Evolutionary conservation across 2,329 filamentous ascomycete genomes (phyloP).

Genomic region (Monosporascus ibericus): DNA sequence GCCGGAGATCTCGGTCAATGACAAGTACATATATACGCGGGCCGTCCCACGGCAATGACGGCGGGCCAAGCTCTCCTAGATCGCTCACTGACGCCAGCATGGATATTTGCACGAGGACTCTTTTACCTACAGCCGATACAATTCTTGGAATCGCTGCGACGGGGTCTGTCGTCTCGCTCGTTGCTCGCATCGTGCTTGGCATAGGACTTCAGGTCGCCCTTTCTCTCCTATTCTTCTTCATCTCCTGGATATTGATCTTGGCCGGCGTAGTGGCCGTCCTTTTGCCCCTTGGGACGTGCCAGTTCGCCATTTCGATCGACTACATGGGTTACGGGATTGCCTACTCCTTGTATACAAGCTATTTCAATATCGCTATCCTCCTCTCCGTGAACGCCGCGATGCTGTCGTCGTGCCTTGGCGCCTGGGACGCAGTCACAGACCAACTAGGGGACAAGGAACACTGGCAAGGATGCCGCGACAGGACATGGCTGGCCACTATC

Average conservation of each 20-base stretch:
- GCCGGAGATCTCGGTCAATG: background rate
- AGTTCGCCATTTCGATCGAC: background rate
- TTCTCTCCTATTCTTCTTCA: background rate
- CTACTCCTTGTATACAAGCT: background rate
- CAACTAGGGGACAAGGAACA: background rate
- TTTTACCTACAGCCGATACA: background rate
- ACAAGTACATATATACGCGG: background rate
- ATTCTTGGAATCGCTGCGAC: background rate
- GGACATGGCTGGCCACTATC: background rate
- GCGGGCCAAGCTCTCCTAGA: background rate
- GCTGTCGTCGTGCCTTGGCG: background rate
- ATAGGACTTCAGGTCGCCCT: background rate
- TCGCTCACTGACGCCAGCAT: background rate
- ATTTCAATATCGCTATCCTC: background rate
- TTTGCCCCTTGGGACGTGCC: background rate
- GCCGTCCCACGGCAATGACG: background rate
- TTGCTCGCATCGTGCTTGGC: background rate
- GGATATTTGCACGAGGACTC: constrained; percentile 1
- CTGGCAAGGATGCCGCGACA: background rate
- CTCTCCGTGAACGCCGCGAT: background rate
- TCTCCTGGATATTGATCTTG: background rate
- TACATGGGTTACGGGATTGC: background rate
- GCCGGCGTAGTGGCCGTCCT: background rate
- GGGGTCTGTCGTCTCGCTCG: background rate
- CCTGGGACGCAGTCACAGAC: background rate